Evolutionary conservation across 148 eudicot genomes (phyloP).

Genomic region (Euryodendron excelsum): DNA sequence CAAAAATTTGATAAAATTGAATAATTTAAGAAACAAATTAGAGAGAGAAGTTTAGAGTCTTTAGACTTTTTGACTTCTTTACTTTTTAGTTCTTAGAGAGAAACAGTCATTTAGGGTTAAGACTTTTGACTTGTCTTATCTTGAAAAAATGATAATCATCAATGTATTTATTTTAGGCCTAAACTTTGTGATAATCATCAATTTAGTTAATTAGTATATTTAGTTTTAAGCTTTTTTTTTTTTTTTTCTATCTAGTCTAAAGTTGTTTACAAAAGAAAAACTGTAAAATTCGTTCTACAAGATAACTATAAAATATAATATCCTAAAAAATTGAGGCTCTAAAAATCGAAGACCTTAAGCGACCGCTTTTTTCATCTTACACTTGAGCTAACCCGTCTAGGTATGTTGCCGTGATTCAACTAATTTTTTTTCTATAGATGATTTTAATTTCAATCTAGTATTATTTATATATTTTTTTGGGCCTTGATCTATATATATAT

Average conservation of each 20-base stretch:
- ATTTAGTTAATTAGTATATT: not conserved
- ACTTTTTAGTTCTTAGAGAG: not conserved
- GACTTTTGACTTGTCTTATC: not conserved
- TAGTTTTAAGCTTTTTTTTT: not conserved
- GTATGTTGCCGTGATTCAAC: not conserved
- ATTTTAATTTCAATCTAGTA: not conserved
- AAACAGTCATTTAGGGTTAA: too few relatives aligned
- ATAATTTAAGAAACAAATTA: too few relatives aligned
- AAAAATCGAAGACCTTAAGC: not conserved
- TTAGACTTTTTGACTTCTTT: too few relatives aligned
- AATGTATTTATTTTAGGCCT: too few relatives aligned
- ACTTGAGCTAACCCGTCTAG: not conserved
- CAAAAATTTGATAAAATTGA: not conserved
- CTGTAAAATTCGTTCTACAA: too few relatives aligned
- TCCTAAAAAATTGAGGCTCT: too few relatives aligned
- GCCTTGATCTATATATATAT: not conserved
- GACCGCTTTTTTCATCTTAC: not conserved
- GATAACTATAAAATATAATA: not conserved
- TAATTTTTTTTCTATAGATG: not conserved
- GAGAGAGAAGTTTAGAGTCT: too few relatives aligned
- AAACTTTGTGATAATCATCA: too few relatives aligned
- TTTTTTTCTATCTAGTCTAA: too few relatives aligned
- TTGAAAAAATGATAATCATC: not conserved
- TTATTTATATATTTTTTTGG: too few relatives aligned
- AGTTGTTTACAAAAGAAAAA: too few relatives aligned